A percentile compares a stretch with the other conserved stretches of the same genome.
These are phyloP conservation scores for Malassezia slooffiae DNA, from an alignment of 1,284 basidiomycete species.

Conservation along the genomic window DNA sequence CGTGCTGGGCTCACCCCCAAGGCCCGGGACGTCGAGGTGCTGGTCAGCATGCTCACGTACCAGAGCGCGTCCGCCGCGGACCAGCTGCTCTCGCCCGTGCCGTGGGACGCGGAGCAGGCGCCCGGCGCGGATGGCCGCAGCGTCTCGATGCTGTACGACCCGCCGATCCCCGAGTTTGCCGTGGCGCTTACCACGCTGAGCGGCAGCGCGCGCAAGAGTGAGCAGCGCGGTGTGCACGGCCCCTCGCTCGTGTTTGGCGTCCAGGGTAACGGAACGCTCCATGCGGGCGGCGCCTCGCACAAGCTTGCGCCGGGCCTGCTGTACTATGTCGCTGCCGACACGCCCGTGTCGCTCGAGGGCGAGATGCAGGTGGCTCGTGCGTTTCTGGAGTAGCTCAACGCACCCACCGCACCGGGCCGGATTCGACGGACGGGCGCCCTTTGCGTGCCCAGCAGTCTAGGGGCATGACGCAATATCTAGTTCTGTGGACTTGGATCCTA, in stretches of 20 bases:
- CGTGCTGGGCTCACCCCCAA: conserved; percentile 96
- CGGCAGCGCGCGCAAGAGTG: not conserved
- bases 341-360: conserved; percentile 51
- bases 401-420: no score
- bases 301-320: conserved; percentile 58
- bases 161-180: conserved; percentile 86
- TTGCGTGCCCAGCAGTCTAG: no score
- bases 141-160: conserved; percentile 68
- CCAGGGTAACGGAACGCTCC: conserved; percentile 55
- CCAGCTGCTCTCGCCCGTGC: conserved; percentile 59
- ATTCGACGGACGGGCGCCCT: no score
- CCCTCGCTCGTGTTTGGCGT: conserved; percentile 75
- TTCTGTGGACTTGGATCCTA: no score
- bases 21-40: conserved; percentile 78
- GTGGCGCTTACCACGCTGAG: conserved; percentile 56
- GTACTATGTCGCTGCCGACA: conserved; percentile 69
- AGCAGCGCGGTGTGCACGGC: conserved; percentile 56
- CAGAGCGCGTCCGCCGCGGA: conserved; percentile 49
- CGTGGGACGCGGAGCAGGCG: conserved; percentile 49
- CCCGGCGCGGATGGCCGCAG: conserved; percentile 4
- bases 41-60: conserved; percentile 81
- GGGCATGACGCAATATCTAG: no score
- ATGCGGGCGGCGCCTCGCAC: conserved; percentile 7
- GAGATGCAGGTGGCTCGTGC: conserved; percentile 61
- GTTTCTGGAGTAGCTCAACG: conserved; percentile 59